phyloP scores from a whole-genome alignment of 1,284 basidiomycete genomes.

The Golubevia pallescens region DNA sequence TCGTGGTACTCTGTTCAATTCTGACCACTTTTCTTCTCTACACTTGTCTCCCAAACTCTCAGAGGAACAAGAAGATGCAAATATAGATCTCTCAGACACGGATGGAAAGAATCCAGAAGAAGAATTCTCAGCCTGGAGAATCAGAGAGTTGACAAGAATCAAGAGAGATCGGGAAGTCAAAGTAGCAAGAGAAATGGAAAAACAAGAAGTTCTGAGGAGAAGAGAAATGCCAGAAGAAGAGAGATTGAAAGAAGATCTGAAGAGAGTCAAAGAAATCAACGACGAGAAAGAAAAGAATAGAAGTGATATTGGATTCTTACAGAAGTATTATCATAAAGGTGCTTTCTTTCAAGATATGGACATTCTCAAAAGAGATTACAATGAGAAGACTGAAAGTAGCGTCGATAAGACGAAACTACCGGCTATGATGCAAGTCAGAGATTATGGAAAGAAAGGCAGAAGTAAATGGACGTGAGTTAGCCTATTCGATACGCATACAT shows the following conservation, averaged over 20 bases:
- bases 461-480: constrained; percentile 42
- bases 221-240: constrained; percentile 44
- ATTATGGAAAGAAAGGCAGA: constrained; percentile 42
- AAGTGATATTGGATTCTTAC: constrained; percentile 41
- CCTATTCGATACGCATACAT: too few relatives aligned
- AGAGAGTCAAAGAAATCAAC: constrained; percentile 19
- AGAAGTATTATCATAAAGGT: constrained; percentile 63
- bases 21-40: background rate
- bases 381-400: constrained; percentile 31
- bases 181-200: constrained; percentile 17
- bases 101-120: constrained; percentile 57
- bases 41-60: too few relatives aligned
- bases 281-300: constrained; percentile 20
- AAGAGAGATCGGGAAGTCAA: constrained; percentile 33
- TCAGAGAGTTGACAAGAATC: constrained; percentile 50
- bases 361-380: constrained; percentile 47
- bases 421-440: constrained; percentile 54
- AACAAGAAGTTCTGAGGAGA: constrained; percentile 34
- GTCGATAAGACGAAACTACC: constrained; percentile 45
- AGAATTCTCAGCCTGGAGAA: constrained; percentile 58
- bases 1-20: too few relatives aligned
- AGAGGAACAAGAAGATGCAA: constrained; percentile 18
- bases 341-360: constrained; percentile 63
- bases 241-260: constrained; percentile 35
- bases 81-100: constrained; percentile 52